Conservation (phyloP, 2,329 filamentous ascomycete species). For the Zasmidium angulare region DNA sequence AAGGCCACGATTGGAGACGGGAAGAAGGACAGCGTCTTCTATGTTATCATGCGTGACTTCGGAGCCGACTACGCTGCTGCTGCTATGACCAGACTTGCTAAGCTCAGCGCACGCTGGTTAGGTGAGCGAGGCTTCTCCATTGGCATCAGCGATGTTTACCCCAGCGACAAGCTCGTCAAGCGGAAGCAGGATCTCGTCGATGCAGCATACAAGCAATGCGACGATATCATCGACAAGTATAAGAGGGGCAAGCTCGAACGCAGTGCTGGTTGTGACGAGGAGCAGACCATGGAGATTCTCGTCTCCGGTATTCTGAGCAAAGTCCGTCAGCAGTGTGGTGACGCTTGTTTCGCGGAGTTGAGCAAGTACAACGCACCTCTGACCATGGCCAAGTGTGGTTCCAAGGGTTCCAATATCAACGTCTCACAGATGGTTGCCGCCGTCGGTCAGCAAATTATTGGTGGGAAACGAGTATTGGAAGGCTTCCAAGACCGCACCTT, state of each 20-base stretch:
- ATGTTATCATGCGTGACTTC: slow-evolving; percentile 92
- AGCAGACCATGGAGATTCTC: slow-evolving; percentile 85
- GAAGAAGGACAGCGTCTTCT: slow-evolving; percentile 97
- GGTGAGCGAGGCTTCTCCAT: slow-evolving; percentile 94
- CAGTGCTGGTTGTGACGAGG: slow-evolving; percentile 83
- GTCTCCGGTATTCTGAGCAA: slow-evolving; percentile 90
- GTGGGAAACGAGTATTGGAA: slow-evolving; percentile 85
- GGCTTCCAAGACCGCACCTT: slow-evolving; percentile 94
- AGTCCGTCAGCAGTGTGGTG: slow-evolving; percentile 86
- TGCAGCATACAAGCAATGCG: slow-evolving; percentile 75
- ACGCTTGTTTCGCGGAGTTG: slow-evolving; percentile 84
- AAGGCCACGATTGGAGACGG: slow-evolving; percentile 95
- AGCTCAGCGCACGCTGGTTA: slow-evolving; percentile 82
- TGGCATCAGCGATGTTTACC: slow-evolving; percentile 91
- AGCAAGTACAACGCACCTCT: slow-evolving; percentile 90
- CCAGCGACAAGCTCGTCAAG: slow-evolving; percentile 66
- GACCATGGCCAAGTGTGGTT: slow-evolving; percentile 96
- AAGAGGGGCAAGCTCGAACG: slow-evolving; percentile 80
- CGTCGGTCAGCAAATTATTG: slow-evolving; percentile 97
- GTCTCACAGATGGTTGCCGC: slow-evolving; percentile 98
- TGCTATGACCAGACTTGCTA: slow-evolving; percentile 92
- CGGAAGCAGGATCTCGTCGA: slow-evolving; percentile 76
- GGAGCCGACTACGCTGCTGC: slow-evolving; percentile 83
- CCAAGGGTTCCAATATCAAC: slow-evolving; percentile 96
- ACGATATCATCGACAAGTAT: slow-evolving; percentile 78